phyloP scores from a whole-genome alignment of 306 rosid species.

The Psophocarpus tetragonolobus region DNA sequence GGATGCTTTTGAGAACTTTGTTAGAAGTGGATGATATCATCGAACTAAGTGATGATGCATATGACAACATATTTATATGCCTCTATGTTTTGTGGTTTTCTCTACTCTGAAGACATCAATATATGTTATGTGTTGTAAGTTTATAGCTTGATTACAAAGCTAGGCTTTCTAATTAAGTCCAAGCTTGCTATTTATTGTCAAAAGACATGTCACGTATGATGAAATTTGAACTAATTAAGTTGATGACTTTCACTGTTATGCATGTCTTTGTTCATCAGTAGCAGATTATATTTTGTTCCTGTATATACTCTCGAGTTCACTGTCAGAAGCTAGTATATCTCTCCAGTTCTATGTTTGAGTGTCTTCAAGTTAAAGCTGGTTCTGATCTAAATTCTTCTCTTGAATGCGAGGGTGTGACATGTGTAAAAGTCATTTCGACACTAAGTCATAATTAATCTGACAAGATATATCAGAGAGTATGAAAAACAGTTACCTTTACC shows the following conservation, averaged over 20 bases:
- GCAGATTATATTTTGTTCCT: no score
- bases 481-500: no score
- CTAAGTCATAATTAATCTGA: no score
- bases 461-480: no score
- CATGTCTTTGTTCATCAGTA: no score
- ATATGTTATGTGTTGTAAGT: constrained; percentile 18
- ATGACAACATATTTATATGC: constrained; percentile 23
- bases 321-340: no score
- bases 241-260: background rate
- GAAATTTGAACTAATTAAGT: constrained; percentile 20
- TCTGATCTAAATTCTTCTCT: no score
- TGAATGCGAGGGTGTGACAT: no score
- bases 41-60: background rate
- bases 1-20: constrained; percentile 56
- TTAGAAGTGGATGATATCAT: background rate
- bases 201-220: constrained; percentile 22
- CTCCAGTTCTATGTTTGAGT: no score
- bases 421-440: no score
- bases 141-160: background rate
- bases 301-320: no score
- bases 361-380: no score
- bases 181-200: constrained; percentile 2
- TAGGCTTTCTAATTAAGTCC: constrained; percentile 7
- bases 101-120: constrained; percentile 17
- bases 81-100: constrained; percentile 7